Base-by-base conservation (phyloP, 2,329 filamentous ascomycete species). In the Fusarium floridanum region DNA sequence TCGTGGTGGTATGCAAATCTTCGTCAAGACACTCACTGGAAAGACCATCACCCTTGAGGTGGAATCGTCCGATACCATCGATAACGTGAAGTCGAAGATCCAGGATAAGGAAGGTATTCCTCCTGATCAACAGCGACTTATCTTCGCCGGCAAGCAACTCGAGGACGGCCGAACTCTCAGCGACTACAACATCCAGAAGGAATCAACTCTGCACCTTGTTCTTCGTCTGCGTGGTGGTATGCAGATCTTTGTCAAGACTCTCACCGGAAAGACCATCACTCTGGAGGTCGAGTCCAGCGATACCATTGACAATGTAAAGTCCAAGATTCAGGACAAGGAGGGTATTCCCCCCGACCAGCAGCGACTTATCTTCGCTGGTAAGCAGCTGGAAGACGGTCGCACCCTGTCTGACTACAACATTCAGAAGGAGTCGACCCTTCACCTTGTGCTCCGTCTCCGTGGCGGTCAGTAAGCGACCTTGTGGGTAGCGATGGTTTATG, bases 281-380 rank as follows among this genome's bases (percentile, higher is more conserved):
- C 87, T 97, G 8, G 94, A 97, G 85, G 95, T 97, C 3, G 95
- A 97, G 83, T 95, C 93, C 0, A 93, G 90, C 3, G 95, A 98
- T 81, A 98, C 95, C 61, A 98, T 98, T 83, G 95, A 98, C 88
- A 98, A 98, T 74, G 95, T 98, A 57, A 98, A 98, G 91, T 91
- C 89, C 64, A 98, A 98, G 91, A 98, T 98, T 66, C 96, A 98
- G 85, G 96, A 98, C 82, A 98, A 98, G 91, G 95, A 98, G 86
- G 96, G 96, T 55, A 98, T 98, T 67, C 96, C 95, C 57, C 95
- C 95, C 20, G 95, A 98, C 83, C 95, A 98, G 85, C 95, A 98
- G 88, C 95, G 95, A 80, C 86, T 98, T 74, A 98, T 98, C 84
- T 98, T 98, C 79, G 95, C 95, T 70, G 95, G 95, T 74, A 98